A percentile compares a stretch with the other conserved stretches of the same genome.
Evolutionary conservation across 495 filamentous ascomycete genomes (phyloP).

Genomic region (Chaetomium tenue): DNA sequence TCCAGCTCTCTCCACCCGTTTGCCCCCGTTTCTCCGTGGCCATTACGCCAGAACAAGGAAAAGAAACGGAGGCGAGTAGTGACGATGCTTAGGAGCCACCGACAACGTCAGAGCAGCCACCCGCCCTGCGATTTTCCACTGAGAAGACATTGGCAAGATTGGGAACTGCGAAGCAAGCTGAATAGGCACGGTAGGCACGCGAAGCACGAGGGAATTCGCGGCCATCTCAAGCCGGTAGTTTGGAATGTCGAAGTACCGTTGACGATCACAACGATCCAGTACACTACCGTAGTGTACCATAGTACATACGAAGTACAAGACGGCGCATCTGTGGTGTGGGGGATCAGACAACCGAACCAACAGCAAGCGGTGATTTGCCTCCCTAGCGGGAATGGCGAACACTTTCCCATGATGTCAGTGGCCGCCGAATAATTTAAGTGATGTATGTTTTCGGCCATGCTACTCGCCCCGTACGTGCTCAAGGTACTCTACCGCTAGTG

Average conservation of each 20-base stretch:
- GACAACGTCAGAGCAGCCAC: background rate
- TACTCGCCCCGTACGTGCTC: background rate
- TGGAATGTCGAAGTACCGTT: background rate
- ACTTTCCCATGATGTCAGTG: slow-evolving; percentile 33
- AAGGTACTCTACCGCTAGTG: too few relatives aligned
- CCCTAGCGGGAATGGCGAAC: slow-evolving; percentile 18
- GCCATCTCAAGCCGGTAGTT: background rate
- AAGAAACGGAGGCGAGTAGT: slow-evolving; percentile 20
- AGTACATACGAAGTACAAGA: too few relatives aligned
- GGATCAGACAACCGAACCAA: slow-evolving; percentile 4
- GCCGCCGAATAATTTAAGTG: slow-evolving; percentile 22
- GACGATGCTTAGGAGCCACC: slow-evolving; percentile 5
- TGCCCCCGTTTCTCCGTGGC: background rate
- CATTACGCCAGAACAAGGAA: background rate
- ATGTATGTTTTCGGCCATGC: background rate
- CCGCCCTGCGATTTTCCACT: background rate
- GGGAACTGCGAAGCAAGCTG: background rate
- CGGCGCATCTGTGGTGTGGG: background rate
- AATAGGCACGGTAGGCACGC: too few relatives aligned
- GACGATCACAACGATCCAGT: background rate
- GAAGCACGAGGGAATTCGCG: background rate
- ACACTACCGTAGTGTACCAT: too few relatives aligned
- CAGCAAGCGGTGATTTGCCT: slow-evolving; percentile 15
- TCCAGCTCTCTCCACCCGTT: background rate
- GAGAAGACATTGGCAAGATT: background rate